Percentiles rank a stretch among this genome's conserved stretches.
Evolutionary conservation across 1,284 basidiomycete genomes (phyloP).

Genomic region (Ceratobasidium sp.): DNA sequence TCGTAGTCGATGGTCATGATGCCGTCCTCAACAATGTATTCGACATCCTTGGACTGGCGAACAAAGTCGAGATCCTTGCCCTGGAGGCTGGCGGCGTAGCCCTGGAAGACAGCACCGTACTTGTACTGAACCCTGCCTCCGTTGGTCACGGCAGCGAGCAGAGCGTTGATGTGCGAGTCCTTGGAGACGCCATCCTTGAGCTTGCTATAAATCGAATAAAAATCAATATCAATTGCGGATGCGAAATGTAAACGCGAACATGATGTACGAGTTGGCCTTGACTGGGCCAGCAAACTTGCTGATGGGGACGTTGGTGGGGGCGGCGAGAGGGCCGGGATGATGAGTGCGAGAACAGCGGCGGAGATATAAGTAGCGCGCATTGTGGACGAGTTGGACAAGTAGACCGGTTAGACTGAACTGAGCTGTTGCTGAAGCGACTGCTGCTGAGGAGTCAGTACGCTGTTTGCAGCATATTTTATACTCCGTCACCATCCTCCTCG

Average conservation of each 20-base stretch:
- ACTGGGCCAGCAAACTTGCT: constrained; percentile 29
- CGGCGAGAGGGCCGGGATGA: constrained; percentile 30
- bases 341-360: constrained; percentile 28
- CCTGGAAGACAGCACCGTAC: constrained; percentile 39
- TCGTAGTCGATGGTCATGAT: constrained; percentile 13
- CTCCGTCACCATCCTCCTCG: background rate
- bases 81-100: constrained; percentile 39
- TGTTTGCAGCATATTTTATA: constrained; percentile 1
- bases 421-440: constrained; percentile 24
- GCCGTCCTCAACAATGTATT: constrained; percentile 37
- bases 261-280: constrained; percentile 37
- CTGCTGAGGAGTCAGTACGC: background rate
- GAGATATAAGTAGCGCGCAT: constrained; percentile 22
- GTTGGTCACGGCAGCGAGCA: constrained; percentile 3
- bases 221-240: background rate
- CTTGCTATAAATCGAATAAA: background rate
- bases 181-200: constrained; percentile 35
- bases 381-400: constrained; percentile 1
- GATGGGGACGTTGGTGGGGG: constrained; percentile 27
- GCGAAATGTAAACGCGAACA: background rate
- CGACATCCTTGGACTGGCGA: constrained; percentile 37
- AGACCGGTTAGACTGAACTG: background rate
- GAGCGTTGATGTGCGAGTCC: constrained; percentile 10
- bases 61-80: constrained; percentile 35
- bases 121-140: constrained; percentile 31